phyloP scores from a whole-genome alignment of 371 early-diverging fungal species.

The Nematocida ironsii region DNA sequence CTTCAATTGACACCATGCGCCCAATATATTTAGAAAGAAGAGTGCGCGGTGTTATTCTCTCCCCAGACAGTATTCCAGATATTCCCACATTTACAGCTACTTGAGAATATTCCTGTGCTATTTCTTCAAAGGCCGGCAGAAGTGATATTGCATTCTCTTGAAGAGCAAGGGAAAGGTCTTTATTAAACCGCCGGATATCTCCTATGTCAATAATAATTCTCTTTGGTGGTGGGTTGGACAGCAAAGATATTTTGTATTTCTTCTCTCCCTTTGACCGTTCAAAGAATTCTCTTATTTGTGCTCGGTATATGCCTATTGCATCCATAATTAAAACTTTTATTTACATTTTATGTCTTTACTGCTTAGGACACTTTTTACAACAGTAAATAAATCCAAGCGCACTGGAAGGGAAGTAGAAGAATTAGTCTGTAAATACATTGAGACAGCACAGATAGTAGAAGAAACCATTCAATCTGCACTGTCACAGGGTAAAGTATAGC shows the following conservation, averaged over 20 bases:
- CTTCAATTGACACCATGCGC: constrained; percentile 87
- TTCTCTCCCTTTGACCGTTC: constrained; percentile 33
- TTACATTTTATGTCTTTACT: constrained; percentile 7
- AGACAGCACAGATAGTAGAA: constrained; percentile 23
- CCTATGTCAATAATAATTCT: constrained; percentile 64
- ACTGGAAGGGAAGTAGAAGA: constrained; percentile 3
- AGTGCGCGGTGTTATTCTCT: constrained; percentile 76
- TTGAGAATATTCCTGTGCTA: constrained; percentile 52
- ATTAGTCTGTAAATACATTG: constrained; percentile 3
- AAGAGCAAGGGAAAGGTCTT: constrained; percentile 58
- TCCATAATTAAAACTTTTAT: constrained; percentile 49
- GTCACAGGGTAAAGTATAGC: background rate
- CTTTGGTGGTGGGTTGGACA: constrained; percentile 14
- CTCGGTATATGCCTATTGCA: constrained; percentile 45
- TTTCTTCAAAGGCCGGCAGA: constrained; percentile 68
- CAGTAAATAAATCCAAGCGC: background rate
- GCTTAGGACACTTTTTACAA: background rate
- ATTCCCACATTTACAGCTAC: constrained; percentile 27
- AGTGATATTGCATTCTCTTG: constrained; percentile 60
- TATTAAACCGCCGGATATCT: constrained; percentile 64
- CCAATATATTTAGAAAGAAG: constrained; percentile 78
- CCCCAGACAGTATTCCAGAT: constrained; percentile 42
- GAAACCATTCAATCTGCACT: background rate
- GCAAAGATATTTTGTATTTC: constrained; percentile 37
- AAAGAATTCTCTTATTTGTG: constrained; percentile 59